Base-by-base conservation (phyloP, 2,329 filamentous ascomycete genomes). In the Elsinoe necatrix region DNA sequence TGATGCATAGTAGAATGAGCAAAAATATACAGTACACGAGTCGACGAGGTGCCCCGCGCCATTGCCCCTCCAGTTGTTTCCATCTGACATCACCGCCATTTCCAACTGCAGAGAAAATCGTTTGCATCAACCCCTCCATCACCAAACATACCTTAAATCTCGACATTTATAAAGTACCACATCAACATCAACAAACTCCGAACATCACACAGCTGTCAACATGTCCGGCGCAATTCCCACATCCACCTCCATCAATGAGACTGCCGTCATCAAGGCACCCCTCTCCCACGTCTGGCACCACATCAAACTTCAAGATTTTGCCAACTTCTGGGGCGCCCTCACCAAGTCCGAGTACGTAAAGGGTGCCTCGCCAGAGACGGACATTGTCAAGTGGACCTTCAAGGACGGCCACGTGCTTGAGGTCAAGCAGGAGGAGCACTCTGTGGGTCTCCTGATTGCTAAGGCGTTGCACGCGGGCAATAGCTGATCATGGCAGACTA, bases 361-460 rank as follows among this genome's bases (percentile, higher is more conserved):
- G 74, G 82, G 80, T 52, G 70, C 77, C 12, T 77, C 75, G 54
- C 69, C 73, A 35, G 84, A 87, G 71, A 81, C 83, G 43, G 83
- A 87, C 64, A 72, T 87, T 57, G 79, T 86, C 65, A 79, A 79
- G 69, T 87, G 84, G 84, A 80, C 77, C 18, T 88, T 87, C 76
- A 82, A 83, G 69, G 85, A 88, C 64, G 83, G 83, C 51, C 82
- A 79, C 25, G 77, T 80, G 56, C 72, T 86, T 18, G 83, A 87
- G 69, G 81, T 88, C 63, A 87, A 87, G 80, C 83, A 85, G 74
- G 85, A 88, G 72, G 85, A 86, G 75, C 84, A 87, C 73, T 85
- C 81, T 62, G 82, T 85, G 71, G 59, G 79, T 69, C 29, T 29
- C 9, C 9, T 9, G 27, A 4, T 4, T 14, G 5, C 34, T 37